Evolutionary conservation across 306 rosid genomes (phyloP).

Genomic region (Quercus bicolor): DNA sequence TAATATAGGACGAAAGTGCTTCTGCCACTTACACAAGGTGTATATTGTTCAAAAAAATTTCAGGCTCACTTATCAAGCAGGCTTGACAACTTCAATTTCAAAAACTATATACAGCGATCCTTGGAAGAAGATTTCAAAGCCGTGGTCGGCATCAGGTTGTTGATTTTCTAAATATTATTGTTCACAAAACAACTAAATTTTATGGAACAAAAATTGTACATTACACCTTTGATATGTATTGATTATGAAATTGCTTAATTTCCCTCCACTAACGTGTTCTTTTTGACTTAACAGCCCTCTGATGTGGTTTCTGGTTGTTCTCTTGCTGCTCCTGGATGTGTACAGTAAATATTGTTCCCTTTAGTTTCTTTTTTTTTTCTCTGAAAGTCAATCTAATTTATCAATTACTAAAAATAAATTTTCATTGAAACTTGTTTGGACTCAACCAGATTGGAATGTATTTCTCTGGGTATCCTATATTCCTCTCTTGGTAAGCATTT

Average conservation of each 20-base stretch:
- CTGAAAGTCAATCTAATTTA: not conserved
- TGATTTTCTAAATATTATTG: not conserved
- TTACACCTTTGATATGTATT: not conserved
- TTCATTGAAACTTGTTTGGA: not conserved
- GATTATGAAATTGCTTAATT: not conserved
- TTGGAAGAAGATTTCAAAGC: conserved; percentile 42
- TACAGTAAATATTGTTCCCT: conserved; percentile 17
- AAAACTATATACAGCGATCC: conserved; percentile 28
- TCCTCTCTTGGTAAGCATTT: conserved; percentile 34
- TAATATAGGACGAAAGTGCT: not conserved
- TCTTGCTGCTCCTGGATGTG: conserved; percentile 35
- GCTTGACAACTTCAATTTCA: conserved; percentile 31
- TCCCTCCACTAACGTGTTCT: not conserved
- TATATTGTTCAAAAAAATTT: not conserved
- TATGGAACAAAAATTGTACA: not conserved
- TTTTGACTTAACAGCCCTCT: conserved; percentile 29
- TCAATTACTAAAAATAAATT: not conserved
- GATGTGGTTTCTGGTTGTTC: conserved; percentile 39
- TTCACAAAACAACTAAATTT: not conserved
- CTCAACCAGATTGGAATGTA: conserved; percentile 29
- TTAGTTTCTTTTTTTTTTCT: not conserved
- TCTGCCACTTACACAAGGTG: not conserved
- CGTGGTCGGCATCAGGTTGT: conserved; percentile 32
- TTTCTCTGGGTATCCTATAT: conserved; percentile 29
- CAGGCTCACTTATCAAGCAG: conserved; percentile 38